Conservation (phyloP, 495 filamentous ascomycete genomes). For the Hypoxylon fragiforme region DNA sequence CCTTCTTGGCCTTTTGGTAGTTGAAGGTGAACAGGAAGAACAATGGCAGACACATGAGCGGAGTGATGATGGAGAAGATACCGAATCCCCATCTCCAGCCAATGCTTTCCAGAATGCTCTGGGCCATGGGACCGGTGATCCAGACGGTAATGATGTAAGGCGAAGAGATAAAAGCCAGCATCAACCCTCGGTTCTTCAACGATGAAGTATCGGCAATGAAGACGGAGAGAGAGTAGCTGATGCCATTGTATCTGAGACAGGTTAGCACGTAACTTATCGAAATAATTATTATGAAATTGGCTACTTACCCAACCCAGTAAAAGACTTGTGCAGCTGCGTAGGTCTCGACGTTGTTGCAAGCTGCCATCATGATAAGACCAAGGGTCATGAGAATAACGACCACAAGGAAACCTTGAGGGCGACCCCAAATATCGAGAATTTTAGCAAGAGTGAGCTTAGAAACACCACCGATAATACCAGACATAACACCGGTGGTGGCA, state of each 20-base stretch:
- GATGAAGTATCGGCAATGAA: slow-evolving; percentile 70
- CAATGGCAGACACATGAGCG: slow-evolving; percentile 59
- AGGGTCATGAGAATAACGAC: slow-evolving; percentile 45
- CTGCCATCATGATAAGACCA: slow-evolving; percentile 57
- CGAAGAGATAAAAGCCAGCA: slow-evolving; percentile 63
- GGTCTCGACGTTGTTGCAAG: slow-evolving; percentile 51
- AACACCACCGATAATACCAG: slow-evolving; percentile 62
- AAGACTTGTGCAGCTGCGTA: slow-evolving; percentile 60
- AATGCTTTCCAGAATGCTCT: slow-evolving; percentile 47
- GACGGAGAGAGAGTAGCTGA: slow-evolving; percentile 60
- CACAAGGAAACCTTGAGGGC: slow-evolving; percentile 51
- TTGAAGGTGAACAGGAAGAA: slow-evolving; percentile 57
- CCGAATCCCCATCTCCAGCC: slow-evolving; percentile 69
- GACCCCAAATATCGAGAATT: slow-evolving; percentile 67
- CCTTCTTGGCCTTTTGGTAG: slow-evolving; percentile 53
- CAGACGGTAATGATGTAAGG: slow-evolving; percentile 69
- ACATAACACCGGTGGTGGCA: slow-evolving; percentile 52
- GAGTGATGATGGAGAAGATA: slow-evolving; percentile 61
- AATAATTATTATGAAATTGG: neutral
- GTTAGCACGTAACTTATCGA: slow-evolving; percentile 13
- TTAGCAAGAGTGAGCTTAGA: slow-evolving; percentile 65
- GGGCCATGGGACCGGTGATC: slow-evolving; percentile 50
- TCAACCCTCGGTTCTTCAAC: slow-evolving; percentile 64
- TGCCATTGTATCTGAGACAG: slow-evolving; percentile 53
- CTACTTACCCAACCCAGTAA: slow-evolving; percentile 49